phyloP scores from a whole-genome alignment of 345 rosid species.

The Salix viminalis region DNA sequence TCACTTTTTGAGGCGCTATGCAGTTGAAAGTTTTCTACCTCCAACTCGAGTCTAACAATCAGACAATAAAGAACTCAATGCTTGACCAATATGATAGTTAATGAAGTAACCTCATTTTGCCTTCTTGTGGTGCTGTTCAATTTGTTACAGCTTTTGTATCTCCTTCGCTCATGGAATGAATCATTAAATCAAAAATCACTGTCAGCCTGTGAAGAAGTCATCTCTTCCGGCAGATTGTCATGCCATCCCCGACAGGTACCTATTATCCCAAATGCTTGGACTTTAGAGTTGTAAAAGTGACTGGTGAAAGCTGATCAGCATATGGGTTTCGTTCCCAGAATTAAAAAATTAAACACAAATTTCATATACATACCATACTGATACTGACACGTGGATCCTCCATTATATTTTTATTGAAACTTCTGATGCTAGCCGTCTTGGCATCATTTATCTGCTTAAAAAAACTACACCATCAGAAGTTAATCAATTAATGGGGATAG shows the following conservation, averaged over 20 bases:
- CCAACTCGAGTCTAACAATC: no score
- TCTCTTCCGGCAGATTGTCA: constrained; percentile 75
- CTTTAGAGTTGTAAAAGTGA: not conserved
- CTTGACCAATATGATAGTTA: not conserved
- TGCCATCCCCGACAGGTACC: constrained; percentile 93
- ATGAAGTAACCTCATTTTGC: not conserved
- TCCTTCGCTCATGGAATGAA: not conserved
- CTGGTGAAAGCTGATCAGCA: not conserved
- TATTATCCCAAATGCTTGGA: constrained; percentile 18
- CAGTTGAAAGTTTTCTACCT: no score
- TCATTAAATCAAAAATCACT: not conserved
- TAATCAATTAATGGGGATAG: not conserved
- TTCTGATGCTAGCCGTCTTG: constrained; percentile 67
- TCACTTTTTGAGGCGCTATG: no score
- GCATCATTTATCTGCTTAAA: constrained; percentile 61
- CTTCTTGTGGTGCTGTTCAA: not conserved
- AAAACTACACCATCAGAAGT: constrained; percentile 4
- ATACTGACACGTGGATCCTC: constrained; percentile 69
- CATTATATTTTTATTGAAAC: constrained; percentile 63
- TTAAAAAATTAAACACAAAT: not conserved
- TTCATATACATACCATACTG: constrained; percentile 58
- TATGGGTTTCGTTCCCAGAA: not conserved
- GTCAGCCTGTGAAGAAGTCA: constrained; percentile 18
- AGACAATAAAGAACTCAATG: not conserved
- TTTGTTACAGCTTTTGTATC: not conserved